Evolutionary conservation across 176 grass and related monocot species (phyloP).

Genomic region (Guadua angustifolia): DNA sequence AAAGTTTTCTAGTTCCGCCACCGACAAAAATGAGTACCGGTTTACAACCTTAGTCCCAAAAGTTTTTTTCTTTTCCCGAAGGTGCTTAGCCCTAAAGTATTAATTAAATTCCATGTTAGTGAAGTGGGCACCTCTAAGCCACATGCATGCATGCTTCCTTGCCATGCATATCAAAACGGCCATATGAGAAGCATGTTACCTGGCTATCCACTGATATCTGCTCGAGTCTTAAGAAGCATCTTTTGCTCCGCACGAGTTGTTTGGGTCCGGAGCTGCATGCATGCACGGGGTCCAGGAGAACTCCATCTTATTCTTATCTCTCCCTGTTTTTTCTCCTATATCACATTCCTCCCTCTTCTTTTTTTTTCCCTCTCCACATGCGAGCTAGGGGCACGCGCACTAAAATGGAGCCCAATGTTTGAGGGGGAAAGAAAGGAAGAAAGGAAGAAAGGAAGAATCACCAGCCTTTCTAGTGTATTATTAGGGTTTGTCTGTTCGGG

Average conservation of each 20-base stretch:
- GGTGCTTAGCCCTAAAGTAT: slow-evolving; percentile 24
- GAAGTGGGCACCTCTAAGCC: slow-evolving; percentile 33
- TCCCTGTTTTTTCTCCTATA: not conserved
- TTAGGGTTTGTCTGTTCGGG: slow-evolving; percentile 43
- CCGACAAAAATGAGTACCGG: no score
- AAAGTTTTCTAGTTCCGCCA: no score
- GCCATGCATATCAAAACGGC: slow-evolving; percentile 7
- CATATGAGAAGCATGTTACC: slow-evolving; percentile 32
- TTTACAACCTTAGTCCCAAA: slow-evolving; percentile 23
- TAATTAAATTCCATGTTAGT: slow-evolving; percentile 40
- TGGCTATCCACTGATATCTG: not conserved
- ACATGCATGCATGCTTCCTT: slow-evolving; percentile 36
- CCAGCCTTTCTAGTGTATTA: slow-evolving; percentile 34
- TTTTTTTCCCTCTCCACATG: slow-evolving; percentile 1
- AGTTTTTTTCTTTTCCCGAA: not conserved
- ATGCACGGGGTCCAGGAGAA: slow-evolving; percentile 21
- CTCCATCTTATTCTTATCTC: not conserved
- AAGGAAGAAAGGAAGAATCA: not conserved
- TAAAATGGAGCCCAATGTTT: slow-evolving; percentile 34
- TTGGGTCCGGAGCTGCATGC: not conserved
- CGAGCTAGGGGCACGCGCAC: slow-evolving; percentile 36
- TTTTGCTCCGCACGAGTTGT: slow-evolving; percentile 1
- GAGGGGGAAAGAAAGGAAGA: not conserved
- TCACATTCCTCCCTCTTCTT: slow-evolving; percentile 4
- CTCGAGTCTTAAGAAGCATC: not conserved